These are phyloP conservation scores for Coemansia sp. DNA, from an alignment of 192 early-diverging fungal genomes.

Conservation along the genomic window DNA sequence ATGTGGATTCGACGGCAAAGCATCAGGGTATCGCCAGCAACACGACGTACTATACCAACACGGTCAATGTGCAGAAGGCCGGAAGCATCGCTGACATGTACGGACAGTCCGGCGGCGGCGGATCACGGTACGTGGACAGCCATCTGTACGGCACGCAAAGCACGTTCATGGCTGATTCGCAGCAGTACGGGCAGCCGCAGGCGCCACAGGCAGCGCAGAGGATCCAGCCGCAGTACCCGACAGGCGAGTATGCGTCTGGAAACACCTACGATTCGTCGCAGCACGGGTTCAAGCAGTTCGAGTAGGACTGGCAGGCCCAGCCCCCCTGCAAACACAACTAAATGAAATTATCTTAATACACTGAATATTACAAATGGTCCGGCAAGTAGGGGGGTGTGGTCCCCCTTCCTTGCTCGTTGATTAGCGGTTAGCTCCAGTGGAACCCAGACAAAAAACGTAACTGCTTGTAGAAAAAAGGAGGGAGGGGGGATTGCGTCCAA, in stretches of 20 bases:
- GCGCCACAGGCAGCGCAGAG: conserved; percentile 4
- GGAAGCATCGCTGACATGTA: conserved; percentile 14
- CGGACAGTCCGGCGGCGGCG: not conserved
- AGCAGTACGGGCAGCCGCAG: conserved; percentile 12
- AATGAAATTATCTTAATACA: too few species aligned
- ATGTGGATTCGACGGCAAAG: not conserved
- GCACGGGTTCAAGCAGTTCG: conserved; percentile 8
- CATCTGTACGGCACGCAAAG: conserved; percentile 16
- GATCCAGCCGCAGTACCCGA: conserved; percentile 8
- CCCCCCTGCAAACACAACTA: conserved; percentile 12
- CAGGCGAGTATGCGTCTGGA: not conserved
- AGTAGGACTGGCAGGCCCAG: not conserved
- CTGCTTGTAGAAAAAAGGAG: too few species aligned
- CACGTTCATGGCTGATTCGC: conserved; percentile 4
- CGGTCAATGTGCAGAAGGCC: conserved; percentile 18
- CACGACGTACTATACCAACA: conserved; percentile 20
- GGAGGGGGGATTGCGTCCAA: too few species aligned
- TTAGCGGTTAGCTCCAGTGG: too few species aligned
- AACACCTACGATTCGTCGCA: too few species aligned
- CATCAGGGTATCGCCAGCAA: not conserved
- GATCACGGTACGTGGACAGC: conserved; percentile 8
- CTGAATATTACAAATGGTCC: too few species aligned
- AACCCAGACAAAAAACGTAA: too few species aligned
- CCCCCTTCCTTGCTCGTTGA: too few species aligned
- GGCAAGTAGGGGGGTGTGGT: too few species aligned